Evolutionary conservation across 2,329 filamentous ascomycete genomes (phyloP), one percentile per base, ranked within the genome.

Genomic region (Calonectria fujianensis): DNA sequence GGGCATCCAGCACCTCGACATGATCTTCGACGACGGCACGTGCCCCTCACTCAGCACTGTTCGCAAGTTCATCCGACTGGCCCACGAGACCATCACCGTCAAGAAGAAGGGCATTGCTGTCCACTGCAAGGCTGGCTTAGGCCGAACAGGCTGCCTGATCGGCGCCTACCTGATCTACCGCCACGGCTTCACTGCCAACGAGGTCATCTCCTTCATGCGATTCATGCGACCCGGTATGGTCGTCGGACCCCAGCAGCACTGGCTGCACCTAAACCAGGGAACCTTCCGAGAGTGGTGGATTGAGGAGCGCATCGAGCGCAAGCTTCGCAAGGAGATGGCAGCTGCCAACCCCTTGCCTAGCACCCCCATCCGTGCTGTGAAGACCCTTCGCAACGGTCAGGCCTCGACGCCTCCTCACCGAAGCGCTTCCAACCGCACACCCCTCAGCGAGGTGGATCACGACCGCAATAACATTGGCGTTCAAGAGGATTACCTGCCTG

Each of bases 161-260:
- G 97, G 97, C 73, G 97, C 97, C 39, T 99, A 99, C 83, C 90
- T 99, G 75, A 98, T 99, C 83, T 99, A 99, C 88, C 93, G 96
- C 78, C 94, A 98, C 85, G 97, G 95, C 72, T 99, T 98, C 86
- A 98, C 96, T 8, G 97, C 97, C 78, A 98, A 98, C 83, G 96
- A 98, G 86, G 92, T 98, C 81, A 98, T 98, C 84, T 94, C 96
- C 4, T 99, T 96, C 85, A 98, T 99, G 96, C 93, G 96, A 75
- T 99, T 99, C 87, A 98, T 98, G 96, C 92, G 96, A 73, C 97
- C 97, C 0, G 97, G 97, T 69, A 99, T 99, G 97, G 97, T 99
- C 9, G 97, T 99, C 69, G 97, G 97, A 0, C 97, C 97, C 50
- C 97, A 99, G 84, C 97, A 99, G 86, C 97, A 99, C 86, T 99